Percentiles rank a stretch among this genome's conserved stretches.
Conservation (phyloP, 352 stramenopile species). For the Elongisporangium undulatum region DNA sequence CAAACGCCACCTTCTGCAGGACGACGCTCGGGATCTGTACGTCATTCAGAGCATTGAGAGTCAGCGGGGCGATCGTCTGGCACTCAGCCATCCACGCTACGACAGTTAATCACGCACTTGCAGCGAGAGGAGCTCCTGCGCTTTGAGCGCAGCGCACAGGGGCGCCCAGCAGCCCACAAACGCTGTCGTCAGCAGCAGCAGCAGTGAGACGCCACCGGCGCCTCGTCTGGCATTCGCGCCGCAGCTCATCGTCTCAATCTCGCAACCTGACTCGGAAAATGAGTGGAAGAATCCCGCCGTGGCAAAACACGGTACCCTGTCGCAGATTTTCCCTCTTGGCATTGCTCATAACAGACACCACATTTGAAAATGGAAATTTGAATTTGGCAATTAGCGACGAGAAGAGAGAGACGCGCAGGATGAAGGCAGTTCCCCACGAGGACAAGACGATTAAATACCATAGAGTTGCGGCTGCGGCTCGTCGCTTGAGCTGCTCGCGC, state of each 20-base stretch:
- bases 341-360: not conserved
- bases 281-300: not conserved
- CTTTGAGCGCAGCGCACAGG: not conserved
- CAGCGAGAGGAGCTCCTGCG: not conserved
- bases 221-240: not conserved
- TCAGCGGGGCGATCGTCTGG: not conserved
- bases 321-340: not conserved
- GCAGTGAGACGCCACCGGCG: not conserved
- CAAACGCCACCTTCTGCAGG: constrained; percentile 63
- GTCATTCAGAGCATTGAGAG: not conserved
- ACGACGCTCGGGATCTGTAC: constrained; percentile 62
- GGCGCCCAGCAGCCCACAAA: not conserved
- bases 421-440: too few species aligned
- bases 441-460: not conserved
- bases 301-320: not conserved
- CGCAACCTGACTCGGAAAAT: not conserved
- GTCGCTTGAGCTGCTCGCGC: not conserved
- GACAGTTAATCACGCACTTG: not conserved
- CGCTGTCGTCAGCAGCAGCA: not conserved
- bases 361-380: not conserved
- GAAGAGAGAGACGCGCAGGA: not conserved
- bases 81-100: not conserved
- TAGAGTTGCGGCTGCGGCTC: not conserved
- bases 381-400: constrained; percentile 1
- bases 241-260: not conserved